Conservation (phyloP, 805 yeast species). For the Wickerhamiella spandovensis region DNA sequence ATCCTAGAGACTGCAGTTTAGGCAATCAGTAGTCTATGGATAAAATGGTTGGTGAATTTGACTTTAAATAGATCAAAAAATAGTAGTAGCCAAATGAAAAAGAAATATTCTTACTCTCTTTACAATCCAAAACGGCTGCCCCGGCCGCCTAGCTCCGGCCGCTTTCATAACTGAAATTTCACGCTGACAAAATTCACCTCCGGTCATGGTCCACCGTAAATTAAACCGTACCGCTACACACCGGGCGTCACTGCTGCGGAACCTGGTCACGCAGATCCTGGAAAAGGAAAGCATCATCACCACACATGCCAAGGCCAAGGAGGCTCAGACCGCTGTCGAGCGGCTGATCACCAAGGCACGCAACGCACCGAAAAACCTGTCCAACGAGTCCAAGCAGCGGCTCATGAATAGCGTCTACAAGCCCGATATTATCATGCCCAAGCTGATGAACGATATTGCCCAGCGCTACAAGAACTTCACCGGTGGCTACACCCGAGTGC, state of each 20-base stretch:
- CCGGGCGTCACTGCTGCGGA: constrained; percentile 44
- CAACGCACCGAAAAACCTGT: constrained; percentile 2
- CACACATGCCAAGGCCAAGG: constrained; percentile 63
- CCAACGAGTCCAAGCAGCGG: constrained; percentile 7
- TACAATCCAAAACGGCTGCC: no score
- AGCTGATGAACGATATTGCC: constrained; percentile 50
- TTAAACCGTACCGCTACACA: constrained; percentile 35
- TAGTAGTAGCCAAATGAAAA: no score
- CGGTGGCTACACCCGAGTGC: constrained; percentile 78
- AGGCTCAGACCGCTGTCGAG: constrained; percentile 51
- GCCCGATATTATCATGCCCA: constrained; percentile 41
- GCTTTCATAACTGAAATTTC: no score
- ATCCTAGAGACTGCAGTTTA: no score
- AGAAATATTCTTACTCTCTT: no score
- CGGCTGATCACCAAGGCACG: constrained; percentile 44
- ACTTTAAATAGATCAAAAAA: no score
- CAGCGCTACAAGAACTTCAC: constrained; percentile 48
- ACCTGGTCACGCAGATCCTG: constrained; percentile 51
- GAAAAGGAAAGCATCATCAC: constrained; percentile 62
- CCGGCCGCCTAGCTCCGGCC: no score
- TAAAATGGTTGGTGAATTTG: no score
- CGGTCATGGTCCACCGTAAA: constrained; percentile 12
- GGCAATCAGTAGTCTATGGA: no score
- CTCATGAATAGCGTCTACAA: constrained; percentile 20
- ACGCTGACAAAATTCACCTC: neutral